Percentiles rank a stretch among this genome's conserved stretches.
Conservation (phyloP, 106 monocot species). For the Acorus gramineus region DNA sequence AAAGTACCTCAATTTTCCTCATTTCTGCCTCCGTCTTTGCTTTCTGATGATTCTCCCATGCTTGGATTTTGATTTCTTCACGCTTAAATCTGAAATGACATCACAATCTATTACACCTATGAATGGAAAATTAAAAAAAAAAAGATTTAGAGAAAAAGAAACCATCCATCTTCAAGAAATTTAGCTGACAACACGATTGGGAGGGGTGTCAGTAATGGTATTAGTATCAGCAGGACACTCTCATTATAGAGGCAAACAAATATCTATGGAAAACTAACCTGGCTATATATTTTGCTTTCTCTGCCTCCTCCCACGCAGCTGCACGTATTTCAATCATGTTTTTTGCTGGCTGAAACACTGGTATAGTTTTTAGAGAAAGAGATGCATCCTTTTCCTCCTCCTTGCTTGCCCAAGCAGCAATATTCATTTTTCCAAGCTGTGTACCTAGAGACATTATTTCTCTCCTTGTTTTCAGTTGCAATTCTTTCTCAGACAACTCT, state of each 20-base stretch:
- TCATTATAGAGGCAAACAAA: too few relatives aligned
- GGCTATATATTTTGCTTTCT: slow-evolving; percentile 8
- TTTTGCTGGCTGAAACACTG: neutral
- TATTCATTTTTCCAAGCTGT: neutral
- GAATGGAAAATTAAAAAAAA: too few relatives aligned
- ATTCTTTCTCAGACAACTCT: slow-evolving; percentile 1
- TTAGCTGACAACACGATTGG: too few relatives aligned
- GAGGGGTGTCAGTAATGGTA: too few relatives aligned
- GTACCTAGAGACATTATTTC: slow-evolving; percentile 7
- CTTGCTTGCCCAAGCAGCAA: slow-evolving; percentile 2
- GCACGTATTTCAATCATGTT: slow-evolving; percentile 2
- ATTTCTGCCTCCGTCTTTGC: slow-evolving; percentile 50
- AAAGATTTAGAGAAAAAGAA: too few relatives aligned
- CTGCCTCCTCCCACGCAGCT: slow-evolving; percentile 11
- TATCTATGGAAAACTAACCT: neutral
- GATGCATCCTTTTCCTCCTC: slow-evolving; percentile 1
- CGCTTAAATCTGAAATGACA: slow-evolving; percentile 32
- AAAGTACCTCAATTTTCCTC: slow-evolving; percentile 41
- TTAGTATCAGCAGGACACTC: too few relatives aligned
- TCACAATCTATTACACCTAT: neutral
- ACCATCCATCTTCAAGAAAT: too few relatives aligned
- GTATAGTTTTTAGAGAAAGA: neutral
- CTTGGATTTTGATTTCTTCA: slow-evolving; percentile 43
- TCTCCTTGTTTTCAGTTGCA: slow-evolving; percentile 1
- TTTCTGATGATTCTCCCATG: slow-evolving; percentile 53